Evolutionary conservation across 1,284 basidiomycete genomes (phyloP).

Genomic region (Fomitopsis schrenkii): DNA sequence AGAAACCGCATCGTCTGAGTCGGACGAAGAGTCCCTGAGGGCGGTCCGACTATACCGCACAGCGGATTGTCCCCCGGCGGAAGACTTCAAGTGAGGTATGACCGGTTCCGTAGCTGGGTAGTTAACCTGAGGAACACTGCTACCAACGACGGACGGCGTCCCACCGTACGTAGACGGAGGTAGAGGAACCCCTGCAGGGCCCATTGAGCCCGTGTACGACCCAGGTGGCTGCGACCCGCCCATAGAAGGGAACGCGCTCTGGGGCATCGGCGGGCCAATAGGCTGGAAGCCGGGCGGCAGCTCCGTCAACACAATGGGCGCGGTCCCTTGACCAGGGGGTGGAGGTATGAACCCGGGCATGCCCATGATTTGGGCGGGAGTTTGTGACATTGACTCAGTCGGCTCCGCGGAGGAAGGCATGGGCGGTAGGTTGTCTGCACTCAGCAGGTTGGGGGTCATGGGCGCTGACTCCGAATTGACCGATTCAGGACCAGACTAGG

Average conservation of each 20-base stretch:
- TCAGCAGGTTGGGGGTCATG: constrained; percentile 16
- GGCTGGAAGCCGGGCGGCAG: constrained; percentile 30
- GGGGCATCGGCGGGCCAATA: constrained; percentile 19
- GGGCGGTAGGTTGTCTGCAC: constrained; percentile 16
- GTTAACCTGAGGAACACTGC: constrained; percentile 10
- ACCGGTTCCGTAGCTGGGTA: constrained; percentile 14
- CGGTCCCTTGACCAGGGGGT: constrained; percentile 6
- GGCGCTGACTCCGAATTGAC: constrained; percentile 12
- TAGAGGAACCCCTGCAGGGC: constrained; percentile 15
- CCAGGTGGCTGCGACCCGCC: constrained; percentile 4
- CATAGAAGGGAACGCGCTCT: constrained; percentile 8
- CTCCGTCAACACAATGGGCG: constrained; percentile 9
- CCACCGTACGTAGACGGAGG: constrained; percentile 14
- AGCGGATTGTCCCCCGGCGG: constrained; percentile 12
- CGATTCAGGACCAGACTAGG: constrained; percentile 25
- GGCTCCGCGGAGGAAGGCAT: constrained; percentile 9
- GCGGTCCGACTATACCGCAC: constrained; percentile 11
- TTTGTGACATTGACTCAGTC: background rate
- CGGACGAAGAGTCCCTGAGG: constrained; percentile 16
- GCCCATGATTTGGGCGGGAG: background rate
- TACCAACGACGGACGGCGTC: constrained; percentile 12
- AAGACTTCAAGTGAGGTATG: constrained; percentile 12
- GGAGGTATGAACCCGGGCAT: constrained; percentile 14
- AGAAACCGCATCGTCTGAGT: constrained; percentile 21
- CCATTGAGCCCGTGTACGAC: constrained; percentile 1